Evolutionary conservation across 2,329 filamentous ascomycete species (phyloP).

Genomic region (Phialophora verrucosa): DNA sequence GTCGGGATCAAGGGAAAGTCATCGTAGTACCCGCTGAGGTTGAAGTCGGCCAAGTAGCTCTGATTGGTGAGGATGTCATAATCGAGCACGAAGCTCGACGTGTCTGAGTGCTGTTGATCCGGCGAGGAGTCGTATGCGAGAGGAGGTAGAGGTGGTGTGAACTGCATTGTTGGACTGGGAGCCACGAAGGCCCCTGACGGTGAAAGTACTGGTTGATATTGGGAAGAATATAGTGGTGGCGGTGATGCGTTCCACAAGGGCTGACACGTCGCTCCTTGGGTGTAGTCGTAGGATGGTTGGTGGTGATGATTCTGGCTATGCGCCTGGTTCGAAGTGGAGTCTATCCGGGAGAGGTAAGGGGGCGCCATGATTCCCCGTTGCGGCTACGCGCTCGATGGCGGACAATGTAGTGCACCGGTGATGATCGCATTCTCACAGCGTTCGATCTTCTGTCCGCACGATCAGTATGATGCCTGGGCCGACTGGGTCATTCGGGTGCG

Average conservation of each 20-base stretch:
- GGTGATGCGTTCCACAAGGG: slow-evolving; percentile 12
- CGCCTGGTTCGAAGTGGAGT: slow-evolving; percentile 5
- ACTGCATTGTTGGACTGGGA: slow-evolving; percentile 8
- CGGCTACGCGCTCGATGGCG: slow-evolving; percentile 34
- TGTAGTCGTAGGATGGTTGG: slow-evolving; percentile 1
- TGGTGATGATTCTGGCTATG: background rate
- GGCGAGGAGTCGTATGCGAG: slow-evolving; percentile 7
- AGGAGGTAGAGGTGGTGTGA: slow-evolving; percentile 9
- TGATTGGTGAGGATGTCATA: slow-evolving; percentile 25
- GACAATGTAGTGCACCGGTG: slow-evolving; percentile 15
- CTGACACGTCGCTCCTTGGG: slow-evolving; percentile 29
- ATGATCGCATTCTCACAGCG: background rate
- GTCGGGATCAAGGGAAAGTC: slow-evolving; percentile 20
- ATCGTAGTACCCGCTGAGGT: slow-evolving; percentile 7
- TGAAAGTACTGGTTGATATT: slow-evolving; percentile 2
- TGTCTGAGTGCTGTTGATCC: slow-evolving; percentile 14
- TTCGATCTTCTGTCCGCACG: background rate
- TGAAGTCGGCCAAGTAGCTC: slow-evolving; percentile 22
- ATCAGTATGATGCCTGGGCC: background rate
- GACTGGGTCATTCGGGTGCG: background rate
- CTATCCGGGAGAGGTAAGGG: slow-evolving; percentile 6
- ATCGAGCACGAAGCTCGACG: slow-evolving; percentile 10
- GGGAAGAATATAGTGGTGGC: slow-evolving; percentile 10
- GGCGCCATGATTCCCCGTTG: slow-evolving; percentile 22
- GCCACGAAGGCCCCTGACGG: background rate